Base-by-base conservation (phyloP, 1,139 yeast genomes). In the Magnusiomyces ingens region DNA sequence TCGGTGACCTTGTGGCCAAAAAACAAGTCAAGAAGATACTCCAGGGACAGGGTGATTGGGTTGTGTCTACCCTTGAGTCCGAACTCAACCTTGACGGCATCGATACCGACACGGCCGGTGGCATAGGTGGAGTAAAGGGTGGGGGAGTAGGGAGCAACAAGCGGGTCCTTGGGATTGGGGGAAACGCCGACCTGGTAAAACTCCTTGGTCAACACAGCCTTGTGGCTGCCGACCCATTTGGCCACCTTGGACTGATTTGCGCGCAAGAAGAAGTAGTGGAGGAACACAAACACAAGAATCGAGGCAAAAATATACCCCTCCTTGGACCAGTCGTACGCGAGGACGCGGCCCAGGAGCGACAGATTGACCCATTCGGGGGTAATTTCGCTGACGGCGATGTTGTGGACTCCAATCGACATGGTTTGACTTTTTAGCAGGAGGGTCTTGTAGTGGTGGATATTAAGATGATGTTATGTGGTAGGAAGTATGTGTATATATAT, bases 1-100 rank as follows among this genome's bases (percentile, higher is more conserved):
- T 73, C 73, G 45, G 90, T 84, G 40, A 77, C 66, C 42, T 71
- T 71, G 50, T 82, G 71, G 55, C 65, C 50, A 51, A 79, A 66
- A 67, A 84, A 82, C 64, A 77, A 79, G 52, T 87, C 72, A 68
- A 84, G 62, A 48, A 78, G 62, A 57, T 71, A 65, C 70, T 86
- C 90, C 72, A 80, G 66, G 52, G 75, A 45, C 79, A 84, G 78
- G 61, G 86, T 75, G 60, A 88, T 74, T 43, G 85, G 63, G 70
- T 91, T 93, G 69, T 89, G 91, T 73, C 99, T 85, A 58, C 95
- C 82, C 60, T 80, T 75, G 69, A 90, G 76, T 56, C 76, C 79
- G 67, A 90, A 75, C 59, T 77, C 80, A 54, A 85, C 76, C 55
- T 78, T 72, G 55, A 89, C 73, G 58, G 79, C 77, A 58, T 81